Evolutionary conservation across 139 green algal genomes (phyloP), one percentile per base, ranked within the genome.

Genomic region (Edaphochlamys debaryana): DNA sequence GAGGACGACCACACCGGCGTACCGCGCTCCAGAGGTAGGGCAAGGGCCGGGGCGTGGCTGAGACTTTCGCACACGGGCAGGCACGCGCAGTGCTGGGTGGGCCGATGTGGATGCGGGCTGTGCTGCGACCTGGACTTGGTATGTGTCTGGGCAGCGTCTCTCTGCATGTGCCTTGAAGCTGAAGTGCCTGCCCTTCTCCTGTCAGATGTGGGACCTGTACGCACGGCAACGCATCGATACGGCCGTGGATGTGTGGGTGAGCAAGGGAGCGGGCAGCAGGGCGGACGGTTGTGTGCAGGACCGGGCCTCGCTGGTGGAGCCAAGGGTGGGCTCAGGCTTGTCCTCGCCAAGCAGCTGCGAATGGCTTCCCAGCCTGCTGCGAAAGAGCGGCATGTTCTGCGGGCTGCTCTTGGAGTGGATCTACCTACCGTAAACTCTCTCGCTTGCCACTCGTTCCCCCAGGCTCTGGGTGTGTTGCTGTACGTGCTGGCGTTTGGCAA

Each of bases 1-100:
- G 11, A 92, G 88, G 63, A 90, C 96, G 79, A 99, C 97, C 20
- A 99, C 96, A 2, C 95, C 97, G 20, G 94, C 97, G 9, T 98
- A 99, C 89, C 85, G 97, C 17, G 94, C 96, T 30, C 97, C 97
- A 22, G 97, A 99, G 94, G 89, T 97, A 70, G 22, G 70, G 8
- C 40, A n/a, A n/a, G n/a, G n/a, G n/a, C n/a, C n/a, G n/a, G n/a
- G n/a, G n/a, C n/a, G n/a, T n/a, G n/a, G n/a, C n/a, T n/a, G n/a
- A n/a, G n/a, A n/a, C n/a, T n/a, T n/a, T n/a, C n/a, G n/a, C n/a
- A n/a, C n/a, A n/a, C n/a, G n/a, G n/a, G n/a, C n/a, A n/a, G 37
- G 67, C n/a, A n/a, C n/a, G n/a, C n/a, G n/a, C n/a, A n/a, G 20
- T 17, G 56, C 56, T 67, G 15, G 11, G 20, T 25, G 54, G n/a